phyloP scores from a whole-genome alignment of 2,329 filamentous ascomycete genomes.

The Phyllachora maydis region DNA sequence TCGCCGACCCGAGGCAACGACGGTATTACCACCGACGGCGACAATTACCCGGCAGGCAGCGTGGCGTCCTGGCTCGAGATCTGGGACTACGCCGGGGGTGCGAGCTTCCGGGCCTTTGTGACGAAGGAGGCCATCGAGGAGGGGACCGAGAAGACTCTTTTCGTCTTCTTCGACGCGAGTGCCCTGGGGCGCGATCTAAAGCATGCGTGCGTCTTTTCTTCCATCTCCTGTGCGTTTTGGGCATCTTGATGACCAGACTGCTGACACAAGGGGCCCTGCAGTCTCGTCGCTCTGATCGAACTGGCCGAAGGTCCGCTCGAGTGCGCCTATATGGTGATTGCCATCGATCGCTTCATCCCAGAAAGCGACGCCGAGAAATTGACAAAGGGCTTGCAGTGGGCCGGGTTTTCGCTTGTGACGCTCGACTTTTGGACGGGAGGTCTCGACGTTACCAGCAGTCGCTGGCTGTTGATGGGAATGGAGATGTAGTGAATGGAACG shows the following conservation, averaged over 20 bases:
- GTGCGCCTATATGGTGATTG: slow-evolving; percentile 61
- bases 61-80: slow-evolving; percentile 52
- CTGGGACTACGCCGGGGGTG: slow-evolving; percentile 70
- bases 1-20: slow-evolving; percentile 10
- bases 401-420: slow-evolving; percentile 70
- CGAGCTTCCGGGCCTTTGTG: slow-evolving; percentile 73
- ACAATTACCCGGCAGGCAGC: slow-evolving; percentile 8
- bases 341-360: slow-evolving; percentile 52
- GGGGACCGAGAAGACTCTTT: slow-evolving; percentile 49
- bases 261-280: slow-evolving; percentile 20
- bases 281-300: slow-evolving; percentile 78
- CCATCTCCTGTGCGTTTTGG: slow-evolving; percentile 1
- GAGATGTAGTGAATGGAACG: slow-evolving; percentile 61
- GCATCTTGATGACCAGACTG: no score
- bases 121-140: no score
- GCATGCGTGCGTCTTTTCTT: slow-evolving; percentile 45
- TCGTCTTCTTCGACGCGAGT: slow-evolving; percentile 65
- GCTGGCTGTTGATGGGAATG: slow-evolving; percentile 79
- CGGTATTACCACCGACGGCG: slow-evolving; percentile 5
- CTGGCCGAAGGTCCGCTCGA: slow-evolving; percentile 57
- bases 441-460: slow-evolving; percentile 46
- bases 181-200: slow-evolving; percentile 62
- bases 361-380: slow-evolving; percentile 42
- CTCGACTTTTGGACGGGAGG: slow-evolving; percentile 54
- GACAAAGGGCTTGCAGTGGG: slow-evolving; percentile 76